Evolutionary conservation across 768 basidiomycete species (phyloP), one percentile per base, ranked within the genome.

Genomic region (Dictyophora rubrovolvata): DNA sequence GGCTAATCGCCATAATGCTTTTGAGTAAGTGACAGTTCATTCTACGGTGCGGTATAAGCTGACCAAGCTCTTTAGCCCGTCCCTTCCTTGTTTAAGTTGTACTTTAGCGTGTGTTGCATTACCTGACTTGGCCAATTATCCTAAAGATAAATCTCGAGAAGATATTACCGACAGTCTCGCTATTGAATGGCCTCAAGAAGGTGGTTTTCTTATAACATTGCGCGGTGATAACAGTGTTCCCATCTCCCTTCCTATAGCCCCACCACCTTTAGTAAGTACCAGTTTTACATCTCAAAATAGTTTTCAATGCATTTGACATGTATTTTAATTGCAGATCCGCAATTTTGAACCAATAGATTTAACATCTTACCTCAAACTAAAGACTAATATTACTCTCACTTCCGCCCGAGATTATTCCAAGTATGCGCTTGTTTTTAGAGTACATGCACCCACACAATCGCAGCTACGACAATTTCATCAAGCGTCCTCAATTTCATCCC

Each of bases 161-260:
- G 55, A 56, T 4, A n/a, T 47, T 34, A 1, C 17, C 5, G 9
- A 28, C 10, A 51, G 52, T 37, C 34, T 59, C 20, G 12, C 23
- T 14, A 59, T 59, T n/a, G 36, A 59, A 51, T 59, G 57, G 57
- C 57, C 57, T 36, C 33, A 36, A n/a, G 50, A 28, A 11, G 57
- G 50, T 21, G 57, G 57, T 23, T n/a, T 59, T 1, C 21, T 12
- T 22, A 59, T 59, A 18, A 53, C 57, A n/a, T 28, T 59, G 16
- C 47, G 50, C 20, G 35, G 2, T 36, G 57, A 53, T 23, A 22
- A 59, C 17, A 18, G 7, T 6, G 10, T 18, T 1, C 57, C 57
- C 28, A 28, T 37, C 7, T 50, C 34, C 36, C 22, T 59, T 20
- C 14, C 22, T 16, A n/a, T 59, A 17, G 50, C 57, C 10, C 57